A percentile compares a stretch with the other conserved stretches of the same genome.
These are phyloP conservation scores for Monosporascus ibericus DNA, from an alignment of 2,329 filamentous ascomycete species.

Conservation along the genomic window DNA sequence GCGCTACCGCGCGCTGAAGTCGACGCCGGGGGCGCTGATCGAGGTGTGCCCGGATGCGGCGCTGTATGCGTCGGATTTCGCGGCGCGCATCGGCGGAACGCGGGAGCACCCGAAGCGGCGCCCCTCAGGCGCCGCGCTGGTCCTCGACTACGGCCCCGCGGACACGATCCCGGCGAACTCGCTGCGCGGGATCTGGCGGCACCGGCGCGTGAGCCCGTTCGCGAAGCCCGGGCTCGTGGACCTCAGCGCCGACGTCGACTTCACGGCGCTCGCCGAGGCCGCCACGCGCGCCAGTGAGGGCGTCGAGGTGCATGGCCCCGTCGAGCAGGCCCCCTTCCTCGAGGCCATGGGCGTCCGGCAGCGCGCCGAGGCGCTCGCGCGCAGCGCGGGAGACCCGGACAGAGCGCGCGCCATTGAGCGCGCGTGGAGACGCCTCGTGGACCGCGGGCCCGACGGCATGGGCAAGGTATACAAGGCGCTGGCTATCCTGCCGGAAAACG, in stretches of 20 bases:
- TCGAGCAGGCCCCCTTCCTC: constrained; percentile 78
- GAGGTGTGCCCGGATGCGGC: constrained; percentile 88
- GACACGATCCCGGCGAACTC: constrained; percentile 79
- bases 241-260: constrained; percentile 89
- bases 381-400: constrained; percentile 35
- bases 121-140: constrained; percentile 81
- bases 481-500: constrained; percentile 80
- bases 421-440: constrained; percentile 78
- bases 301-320: constrained; percentile 88
- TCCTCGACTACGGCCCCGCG: constrained; percentile 87
- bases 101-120: constrained; percentile 45
- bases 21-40: constrained; percentile 62
- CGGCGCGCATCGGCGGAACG: constrained; percentile 73
- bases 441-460: constrained; percentile 79
- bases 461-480: constrained; percentile 91
- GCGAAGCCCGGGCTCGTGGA: constrained; percentile 76
- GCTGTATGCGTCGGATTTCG: constrained; percentile 75
- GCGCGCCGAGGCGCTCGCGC: constrained; percentile 62
- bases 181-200: constrained; percentile 77
- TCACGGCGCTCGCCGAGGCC: constrained; percentile 76
- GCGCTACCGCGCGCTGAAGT: constrained; percentile 71
- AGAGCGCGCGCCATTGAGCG: constrained; percentile 58
- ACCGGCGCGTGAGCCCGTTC: constrained; percentile 74
- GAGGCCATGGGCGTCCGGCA: constrained; percentile 76
- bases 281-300: constrained; percentile 69